phyloP scores from a whole-genome alignment of 2,329 filamentous ascomycete genomes.

The Dothistroma septosporum region DNA sequence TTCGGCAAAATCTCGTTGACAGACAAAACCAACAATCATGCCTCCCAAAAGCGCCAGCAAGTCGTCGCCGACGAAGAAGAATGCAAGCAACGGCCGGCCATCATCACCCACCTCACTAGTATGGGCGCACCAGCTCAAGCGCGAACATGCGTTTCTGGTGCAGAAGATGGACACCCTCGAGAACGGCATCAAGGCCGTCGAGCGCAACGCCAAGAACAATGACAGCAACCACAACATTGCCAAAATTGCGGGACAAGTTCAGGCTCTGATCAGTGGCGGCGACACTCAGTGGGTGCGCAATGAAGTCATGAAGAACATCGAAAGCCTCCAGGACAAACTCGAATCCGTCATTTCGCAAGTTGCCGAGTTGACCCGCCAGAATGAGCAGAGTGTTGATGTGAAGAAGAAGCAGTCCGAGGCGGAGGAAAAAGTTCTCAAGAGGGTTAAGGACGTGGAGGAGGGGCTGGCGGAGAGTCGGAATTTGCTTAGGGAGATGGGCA shows the following conservation, averaged over 20 bases:
- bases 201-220: constrained; percentile 8
- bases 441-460: constrained; percentile 22
- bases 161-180: constrained; percentile 37
- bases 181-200: constrained; percentile 15
- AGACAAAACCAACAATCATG: constrained; percentile 2
- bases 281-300: constrained; percentile 11
- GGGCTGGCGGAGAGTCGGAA: constrained; percentile 19
- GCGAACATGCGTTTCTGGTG: constrained; percentile 36
- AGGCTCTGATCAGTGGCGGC: constrained; percentile 10
- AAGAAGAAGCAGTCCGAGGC: constrained; percentile 17
- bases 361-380: constrained; percentile 14
- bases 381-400: constrained; percentile 11
- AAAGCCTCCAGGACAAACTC: constrained; percentile 11
- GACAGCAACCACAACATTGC: constrained; percentile 10
- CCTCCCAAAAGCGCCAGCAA: constrained; percentile 10
- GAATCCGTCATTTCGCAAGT: constrained; percentile 21
- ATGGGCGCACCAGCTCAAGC: constrained; percentile 41
- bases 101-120: constrained; percentile 32
- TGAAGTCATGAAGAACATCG: constrained; percentile 14
- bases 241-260: constrained; percentile 17
- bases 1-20: background rate
- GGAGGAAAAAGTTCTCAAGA: constrained; percentile 24
- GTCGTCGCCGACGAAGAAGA: background rate
- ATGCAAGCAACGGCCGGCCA: constrained; percentile 6
- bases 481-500: constrained; percentile 15